Evolutionary conservation across 768 basidiomycete species (phyloP), one percentile per base, ranked within the genome.

Genomic region (Dacryopinax spathularia): DNA sequence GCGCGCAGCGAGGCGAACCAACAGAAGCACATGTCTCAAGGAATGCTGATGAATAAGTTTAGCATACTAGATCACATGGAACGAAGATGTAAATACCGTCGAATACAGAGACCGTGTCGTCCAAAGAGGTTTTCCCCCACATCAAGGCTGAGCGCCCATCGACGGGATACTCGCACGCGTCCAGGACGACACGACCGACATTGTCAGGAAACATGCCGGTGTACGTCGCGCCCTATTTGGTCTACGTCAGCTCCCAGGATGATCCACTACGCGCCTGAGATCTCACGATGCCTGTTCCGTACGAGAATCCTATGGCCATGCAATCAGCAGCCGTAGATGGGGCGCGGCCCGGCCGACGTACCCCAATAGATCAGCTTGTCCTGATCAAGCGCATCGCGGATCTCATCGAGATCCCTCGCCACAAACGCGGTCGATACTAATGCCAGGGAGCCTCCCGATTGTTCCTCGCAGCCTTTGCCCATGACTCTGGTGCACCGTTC

Each of bases 191-290:
- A 5, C 60, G 27, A 2, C 65, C 65, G 37, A 66, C 65, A 18
- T 60, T 56, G 29, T 64, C 60, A 33, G 65, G 65, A 60, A 66
- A 66, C 60, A 66, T 64, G 15, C 64, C 63, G 1, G 65, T 63
- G 43, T 66, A 66, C 9, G 65, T 63, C 34, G 37, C 25, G 34
- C 35, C 22, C 34, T 36, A 29, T 34, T n/a, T 34, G 12, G 25
- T 33, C 29, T 63, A 18, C 10, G 44, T 33, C n/a, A 13, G 36
- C 13, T 20, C n/a, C n/a, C 62, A 33, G 22, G 12, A 6, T 27
- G n/a, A n/a, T n/a, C n/a, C 36, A 13, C 6, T 13, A 27, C 20
- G n/a, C 20, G 12, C 22, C 5, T 36, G 25, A 39, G 39, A 5
- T 18, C 39, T 41, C 7, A 44, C 62, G 18, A 66, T 63, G 18